A percentile compares a stretch with the other conserved stretches of the same genome.
phyloP scores from a whole-genome alignment of 371 early-diverging fungal species.

The Zopfochytrium polystomum region DNA sequence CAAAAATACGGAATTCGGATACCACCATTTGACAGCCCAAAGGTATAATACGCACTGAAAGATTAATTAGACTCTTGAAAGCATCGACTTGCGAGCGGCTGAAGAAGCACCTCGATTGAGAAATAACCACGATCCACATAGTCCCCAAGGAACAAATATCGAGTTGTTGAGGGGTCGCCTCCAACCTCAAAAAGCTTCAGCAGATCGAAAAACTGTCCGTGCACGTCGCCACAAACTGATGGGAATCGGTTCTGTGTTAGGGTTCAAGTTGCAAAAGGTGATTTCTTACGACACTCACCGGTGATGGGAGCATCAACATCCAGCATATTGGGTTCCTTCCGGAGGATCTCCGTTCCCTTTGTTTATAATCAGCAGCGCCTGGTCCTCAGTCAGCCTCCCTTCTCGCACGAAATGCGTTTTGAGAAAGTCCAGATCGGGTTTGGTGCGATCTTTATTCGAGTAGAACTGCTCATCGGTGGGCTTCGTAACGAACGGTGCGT shows the following conservation, averaged over 20 bases:
- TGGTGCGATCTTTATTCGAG: conserved; percentile 52
- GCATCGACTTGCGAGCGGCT: not conserved
- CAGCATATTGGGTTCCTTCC: conserved; percentile 77
- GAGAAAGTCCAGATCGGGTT: conserved; percentile 76
- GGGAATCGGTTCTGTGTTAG: too few species aligned
- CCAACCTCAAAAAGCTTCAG: conserved; percentile 98
- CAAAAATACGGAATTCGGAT: conserved; percentile 88
- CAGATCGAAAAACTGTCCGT: conserved; percentile 98
- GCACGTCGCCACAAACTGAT: conserved; percentile 99
- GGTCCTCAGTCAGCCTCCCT: conserved; percentile 87
- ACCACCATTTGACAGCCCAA: conserved; percentile 88
- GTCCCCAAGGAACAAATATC: conserved; percentile 94
- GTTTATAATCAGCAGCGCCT: conserved; percentile 80
- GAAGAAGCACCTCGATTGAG: conserved; percentile 47
- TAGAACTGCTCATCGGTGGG: conserved; percentile 66
- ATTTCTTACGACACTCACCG: too few species aligned
- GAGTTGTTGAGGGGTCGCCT: conserved; percentile 84
- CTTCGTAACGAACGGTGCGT: conserved; percentile 46
- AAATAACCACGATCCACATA: conserved; percentile 93
- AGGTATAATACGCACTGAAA: conserved; percentile 83
- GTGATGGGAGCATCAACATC: conserved; percentile 90
- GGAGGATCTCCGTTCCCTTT: conserved; percentile 71
- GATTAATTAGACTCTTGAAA: not conserved
- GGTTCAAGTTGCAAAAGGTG: too few species aligned
- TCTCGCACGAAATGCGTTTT: conserved; percentile 86